Evolutionary conservation across 129 eudicot genomes (phyloP).

Genomic region (Tagetes erecta): DNA sequence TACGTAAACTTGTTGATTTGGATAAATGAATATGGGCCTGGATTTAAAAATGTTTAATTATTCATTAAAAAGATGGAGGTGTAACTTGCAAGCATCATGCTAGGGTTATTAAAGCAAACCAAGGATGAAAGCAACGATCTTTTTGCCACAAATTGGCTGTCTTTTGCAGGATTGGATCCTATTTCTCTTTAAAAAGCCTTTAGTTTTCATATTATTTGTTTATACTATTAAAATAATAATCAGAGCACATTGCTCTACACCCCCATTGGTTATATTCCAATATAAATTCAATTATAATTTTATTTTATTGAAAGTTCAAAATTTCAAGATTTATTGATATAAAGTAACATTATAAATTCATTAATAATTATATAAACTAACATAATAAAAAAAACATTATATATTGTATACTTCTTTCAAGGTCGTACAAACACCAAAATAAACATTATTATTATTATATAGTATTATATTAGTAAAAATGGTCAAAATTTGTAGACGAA

Average conservation of each 20-base stretch:
- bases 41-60: neutral
- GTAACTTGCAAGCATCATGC: conserved; percentile 44
- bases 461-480: neutral
- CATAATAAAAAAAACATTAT: too few species aligned
- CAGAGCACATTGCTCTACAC: conserved; percentile 19
- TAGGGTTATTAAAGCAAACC: conserved; percentile 37
- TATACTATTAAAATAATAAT: neutral
- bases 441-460: too few species aligned
- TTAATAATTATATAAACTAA: neutral
- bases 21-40: conserved; percentile 11
- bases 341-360: neutral
- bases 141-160: conserved; percentile 36
- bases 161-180: conserved; percentile 42
- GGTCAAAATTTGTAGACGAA: conserved; percentile 20
- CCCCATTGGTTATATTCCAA: conserved; percentile 12
- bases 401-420: neutral
- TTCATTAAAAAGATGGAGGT: conserved; percentile 30
- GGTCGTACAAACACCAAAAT: neutral
- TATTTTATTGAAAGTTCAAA: neutral
- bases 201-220: neutral
- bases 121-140: conserved; percentile 41
- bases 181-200: conserved; percentile 7
- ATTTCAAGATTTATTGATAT: neutral
- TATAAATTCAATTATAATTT: neutral
- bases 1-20: conserved; percentile 30